A percentile compares a stretch with the other conserved stretches of the same genome.
Conservation (phyloP, 805 yeast genomes). For the Lachancea dasiensis region DNA sequence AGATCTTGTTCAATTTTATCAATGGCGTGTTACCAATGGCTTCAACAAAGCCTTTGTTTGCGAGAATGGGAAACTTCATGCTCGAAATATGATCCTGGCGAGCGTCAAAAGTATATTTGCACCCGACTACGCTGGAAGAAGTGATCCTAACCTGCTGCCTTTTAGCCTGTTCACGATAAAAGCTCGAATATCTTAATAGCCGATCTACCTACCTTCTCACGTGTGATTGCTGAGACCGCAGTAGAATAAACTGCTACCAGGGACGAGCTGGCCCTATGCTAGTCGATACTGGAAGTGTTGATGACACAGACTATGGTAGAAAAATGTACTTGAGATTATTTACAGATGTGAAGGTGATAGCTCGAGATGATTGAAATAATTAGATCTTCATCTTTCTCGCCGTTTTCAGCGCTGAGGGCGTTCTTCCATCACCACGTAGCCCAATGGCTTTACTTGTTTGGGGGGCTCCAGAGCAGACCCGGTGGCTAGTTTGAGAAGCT, state of each 20-base stretch:
- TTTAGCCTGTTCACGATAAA: no score
- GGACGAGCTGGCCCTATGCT: no score
- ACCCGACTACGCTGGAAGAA: neutral
- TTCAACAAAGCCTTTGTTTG: conserved; percentile 63
- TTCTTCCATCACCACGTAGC: conserved; percentile 4
- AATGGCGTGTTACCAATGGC: conserved; percentile 95
- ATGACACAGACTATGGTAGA: no score
- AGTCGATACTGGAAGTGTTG: no score
- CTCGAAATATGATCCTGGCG: neutral
- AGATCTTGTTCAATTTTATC: conserved; percentile 51
- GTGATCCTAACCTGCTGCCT: no score
- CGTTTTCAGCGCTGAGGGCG: conserved; percentile 3
- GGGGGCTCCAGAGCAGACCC: neutral
- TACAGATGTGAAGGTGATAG: conserved; percentile 3
- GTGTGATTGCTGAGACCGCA: no score
- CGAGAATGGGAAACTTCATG: conserved; percentile 44
- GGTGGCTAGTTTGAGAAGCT: conserved; percentile 2
- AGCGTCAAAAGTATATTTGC: no score
- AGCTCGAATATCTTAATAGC: no score
- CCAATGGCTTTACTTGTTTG: neutral
- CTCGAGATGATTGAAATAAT: no score
- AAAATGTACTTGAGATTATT: no score
- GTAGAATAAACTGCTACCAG: no score
- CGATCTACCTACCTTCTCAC: no score
- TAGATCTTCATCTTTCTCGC: neutral